Evolutionary conservation across 257 asterid species (phyloP).

Genomic region (Paraleonurus japonicus): DNA sequence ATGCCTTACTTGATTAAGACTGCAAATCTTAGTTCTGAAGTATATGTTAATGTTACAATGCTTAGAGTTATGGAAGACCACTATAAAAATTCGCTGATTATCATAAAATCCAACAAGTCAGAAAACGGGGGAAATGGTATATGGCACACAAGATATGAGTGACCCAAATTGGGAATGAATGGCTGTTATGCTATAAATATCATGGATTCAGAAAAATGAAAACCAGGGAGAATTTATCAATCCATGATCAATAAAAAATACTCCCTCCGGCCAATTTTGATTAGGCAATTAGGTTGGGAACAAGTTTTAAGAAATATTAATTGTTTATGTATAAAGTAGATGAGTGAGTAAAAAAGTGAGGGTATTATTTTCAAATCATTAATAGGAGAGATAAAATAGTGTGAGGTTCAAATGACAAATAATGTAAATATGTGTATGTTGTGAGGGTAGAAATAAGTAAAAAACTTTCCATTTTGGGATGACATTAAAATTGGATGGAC

Average conservation of each 20-base stretch:
- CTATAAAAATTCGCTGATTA: conserved; percentile 11
- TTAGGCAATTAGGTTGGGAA: too few relatives aligned
- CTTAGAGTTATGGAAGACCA: conserved; percentile 13
- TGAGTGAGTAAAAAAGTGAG: too few relatives aligned
- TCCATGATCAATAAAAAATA: conserved; percentile 18
- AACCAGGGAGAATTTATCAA: conserved; percentile 16
- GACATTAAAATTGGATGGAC: too few relatives aligned
- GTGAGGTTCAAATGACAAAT: too few relatives aligned
- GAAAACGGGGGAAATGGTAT: background rate
- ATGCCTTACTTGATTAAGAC: conserved; percentile 9
- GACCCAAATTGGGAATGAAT: conserved; percentile 11
- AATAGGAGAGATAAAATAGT: too few relatives aligned
- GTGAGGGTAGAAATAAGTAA: too few relatives aligned
- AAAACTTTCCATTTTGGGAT: too few relatives aligned
- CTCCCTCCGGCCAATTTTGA: too few relatives aligned
- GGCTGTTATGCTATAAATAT: conserved; percentile 10
- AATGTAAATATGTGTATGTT: too few relatives aligned
- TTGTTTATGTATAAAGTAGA: too few relatives aligned
- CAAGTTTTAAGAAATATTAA: too few relatives aligned
- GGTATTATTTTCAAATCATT: too few relatives aligned
- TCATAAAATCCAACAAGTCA: background rate
- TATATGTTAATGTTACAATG: conserved; percentile 5
- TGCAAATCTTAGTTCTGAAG: conserved; percentile 8
- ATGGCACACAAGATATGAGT: conserved; percentile 12
- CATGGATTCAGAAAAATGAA: conserved; percentile 14